Base-by-base conservation (phyloP, 2,329 filamentous ascomycete genomes). In the Phoma sp. region DNA sequence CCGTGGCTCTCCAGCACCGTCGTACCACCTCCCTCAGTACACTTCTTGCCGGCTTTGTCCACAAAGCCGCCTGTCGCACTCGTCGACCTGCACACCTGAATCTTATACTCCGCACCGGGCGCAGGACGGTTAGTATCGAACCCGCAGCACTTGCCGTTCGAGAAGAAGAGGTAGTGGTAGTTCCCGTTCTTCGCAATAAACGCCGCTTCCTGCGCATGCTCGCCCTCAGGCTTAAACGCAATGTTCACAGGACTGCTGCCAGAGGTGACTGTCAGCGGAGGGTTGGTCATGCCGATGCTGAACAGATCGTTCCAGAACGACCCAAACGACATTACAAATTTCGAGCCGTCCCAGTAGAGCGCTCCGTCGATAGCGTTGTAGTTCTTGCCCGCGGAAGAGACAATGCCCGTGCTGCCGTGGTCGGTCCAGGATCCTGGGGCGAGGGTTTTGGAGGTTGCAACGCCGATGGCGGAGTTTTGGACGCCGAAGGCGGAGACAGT, bases 281-380 rank as follows among this genome's bases (percentile, higher is more conserved):
- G 69, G 50, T 67, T 66, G 29, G 57, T 42, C 70, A 89, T 80
- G 32, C 76, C 67, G 1, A 84, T 83, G 65, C 85, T 83, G 74
- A 84, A 88, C 54, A 90, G 79, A 65, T 86, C 82, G 6, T 75
- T 71, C 86, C 86, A 91, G 79, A 89, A 90, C 10, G 84, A 88
- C 23, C 87, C 88, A 58, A 89, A 90, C 55, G 79, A 84, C 67
- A 85, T 74, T 47, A 80, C 77, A 50, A 80, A 81, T 13, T 77
- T 76, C 45, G 80, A 68, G 2, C 70, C 72, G 24, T 70, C 73
- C 45, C 62, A 64, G 58, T 83, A 75, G 14, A 79, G 64, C 35
- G 76, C 74, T n/a, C 70, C 65, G 46, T 80, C 89, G 63, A 91
- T 81, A 40, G 78, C 78, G 57, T 81, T 80, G 69, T 78, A 80